Percentiles rank a stretch among this genome's conserved stretches.
phyloP scores from a whole-genome alignment of 1,284 basidiomycete species.

The Phylloboletellus chloephorus region DNA sequence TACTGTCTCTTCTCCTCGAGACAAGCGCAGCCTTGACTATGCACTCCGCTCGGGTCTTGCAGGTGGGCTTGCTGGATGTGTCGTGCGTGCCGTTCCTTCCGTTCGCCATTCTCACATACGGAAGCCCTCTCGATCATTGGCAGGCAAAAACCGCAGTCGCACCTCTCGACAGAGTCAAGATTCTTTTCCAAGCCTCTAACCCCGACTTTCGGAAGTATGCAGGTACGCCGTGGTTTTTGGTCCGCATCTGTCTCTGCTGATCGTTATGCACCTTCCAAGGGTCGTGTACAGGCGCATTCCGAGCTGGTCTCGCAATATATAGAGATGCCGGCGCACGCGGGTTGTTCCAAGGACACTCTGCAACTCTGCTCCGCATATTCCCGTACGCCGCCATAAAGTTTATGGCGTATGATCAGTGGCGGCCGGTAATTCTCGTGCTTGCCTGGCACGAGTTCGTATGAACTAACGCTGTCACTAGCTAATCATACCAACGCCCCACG shows the following conservation, averaged over 20 bases:
- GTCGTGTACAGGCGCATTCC: conserved; percentile 80
- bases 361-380: conserved; percentile 81
- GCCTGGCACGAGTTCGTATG: background rate
- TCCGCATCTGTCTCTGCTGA: conserved; percentile 3
- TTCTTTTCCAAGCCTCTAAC: conserved; percentile 96
- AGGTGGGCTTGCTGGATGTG: conserved; percentile 90
- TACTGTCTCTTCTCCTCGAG: conserved; percentile 38
- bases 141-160: conserved; percentile 97
- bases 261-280: conserved; percentile 38
- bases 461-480: conserved; percentile 32
- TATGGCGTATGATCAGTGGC: conserved; percentile 87
- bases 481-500: conserved; percentile 79
- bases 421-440: conserved; percentile 53
- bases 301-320: conserved; percentile 82
- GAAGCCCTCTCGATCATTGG: conserved; percentile 5
- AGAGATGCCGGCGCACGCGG: conserved; percentile 68
- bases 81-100: conserved; percentile 54
- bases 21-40: conserved; percentile 73
- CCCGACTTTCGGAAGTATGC: conserved; percentile 93
- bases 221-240: conserved; percentile 45
- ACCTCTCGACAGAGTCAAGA: conserved; percentile 97
- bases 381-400: conserved; percentile 97
- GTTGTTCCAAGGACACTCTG: conserved; percentile 93
- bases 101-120: conserved; percentile 9
- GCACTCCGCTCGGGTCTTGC: conserved; percentile 79